A percentile compares a stretch with the other conserved stretches of the same genome.
Conservation (phyloP, 2,329 filamentous ascomycete genomes). For the Penicillium griseofulvum region DNA sequence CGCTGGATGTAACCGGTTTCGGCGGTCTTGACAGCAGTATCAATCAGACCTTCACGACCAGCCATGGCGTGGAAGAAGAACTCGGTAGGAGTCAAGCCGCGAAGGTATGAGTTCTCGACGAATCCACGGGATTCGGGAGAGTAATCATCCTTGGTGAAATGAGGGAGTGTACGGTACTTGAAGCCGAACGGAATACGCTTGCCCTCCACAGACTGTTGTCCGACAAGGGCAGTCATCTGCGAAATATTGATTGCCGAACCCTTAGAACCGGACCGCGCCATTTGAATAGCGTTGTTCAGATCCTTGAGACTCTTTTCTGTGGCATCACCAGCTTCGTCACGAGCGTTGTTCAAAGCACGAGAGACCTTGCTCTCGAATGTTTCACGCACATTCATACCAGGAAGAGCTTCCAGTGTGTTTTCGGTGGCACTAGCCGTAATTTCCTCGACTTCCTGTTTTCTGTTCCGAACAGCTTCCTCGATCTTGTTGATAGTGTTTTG, state of each 20-base stretch:
- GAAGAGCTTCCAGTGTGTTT: slow-evolving; percentile 85
- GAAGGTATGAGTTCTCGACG: slow-evolving; percentile 96
- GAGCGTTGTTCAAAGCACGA: slow-evolving; percentile 87
- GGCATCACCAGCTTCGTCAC: slow-evolving; percentile 91
- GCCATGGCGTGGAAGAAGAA: slow-evolving; percentile 99
- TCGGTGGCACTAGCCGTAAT: slow-evolving; percentile 76
- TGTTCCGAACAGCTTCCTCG: slow-evolving; percentile 72
- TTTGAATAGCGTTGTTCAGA: slow-evolving; percentile 92
- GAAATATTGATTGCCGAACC: slow-evolving; percentile 99
- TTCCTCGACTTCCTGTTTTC: slow-evolving; percentile 76
- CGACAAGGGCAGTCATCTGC: slow-evolving; percentile 97
- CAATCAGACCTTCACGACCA: slow-evolving; percentile 98
- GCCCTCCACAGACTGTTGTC: slow-evolving; percentile 96
- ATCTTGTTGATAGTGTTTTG: slow-evolving; percentile 79
- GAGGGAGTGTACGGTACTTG: slow-evolving; percentile 93
- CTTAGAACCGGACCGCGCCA: slow-evolving; percentile 96
- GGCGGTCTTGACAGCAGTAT: slow-evolving; percentile 98
- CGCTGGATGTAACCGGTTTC: slow-evolving; percentile 99
- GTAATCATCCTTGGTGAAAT: slow-evolving; percentile 99
- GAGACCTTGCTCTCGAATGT: slow-evolving; percentile 98
- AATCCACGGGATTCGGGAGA: slow-evolving; percentile 96
- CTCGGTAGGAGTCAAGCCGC: slow-evolving; percentile 89
- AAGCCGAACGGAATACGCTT: slow-evolving; percentile 99
- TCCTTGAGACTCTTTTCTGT: slow-evolving; percentile 93
- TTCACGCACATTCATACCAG: slow-evolving; percentile 97